Evolutionary conservation across 148 eudicot species (phyloP), one percentile per base, ranked within the genome.

Genomic region (Drosera capensis): DNA sequence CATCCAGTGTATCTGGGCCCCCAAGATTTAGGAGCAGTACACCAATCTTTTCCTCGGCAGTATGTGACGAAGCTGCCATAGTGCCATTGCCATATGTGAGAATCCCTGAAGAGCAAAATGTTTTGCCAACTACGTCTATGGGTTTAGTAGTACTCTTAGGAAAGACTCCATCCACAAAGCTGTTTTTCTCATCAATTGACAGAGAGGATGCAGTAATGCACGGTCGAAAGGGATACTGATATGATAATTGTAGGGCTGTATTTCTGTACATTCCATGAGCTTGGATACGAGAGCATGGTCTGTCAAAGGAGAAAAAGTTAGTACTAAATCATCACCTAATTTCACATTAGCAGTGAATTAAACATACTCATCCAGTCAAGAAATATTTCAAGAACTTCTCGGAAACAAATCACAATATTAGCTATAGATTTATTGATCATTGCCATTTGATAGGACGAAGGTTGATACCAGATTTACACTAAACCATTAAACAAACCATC

Each of bases 11-110:
- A 1, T 90, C 97, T 2, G 97, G 97, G 41, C 97, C 97, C 45
- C 97, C 97, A 39, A 90, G 79, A 68, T 90, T 90, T 63, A 90
- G 60, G 40, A 90, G 95, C 62, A 90, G 60, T 42, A 90, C 97
- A 39, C 97, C 97, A 36, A 90, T 70, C 58, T 64, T 90, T 45
- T 90, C 97, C 55, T 90, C 95, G 22, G 61, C 55, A 25, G 54
- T 63, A 26, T 66, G 75, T 25, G 84, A 59, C 40, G 63, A 58
- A 56, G 82, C 70, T 45, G 64, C 74, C 23, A 45, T 45, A 30
- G 45, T 47, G 35, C 45, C 59, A 28, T 62, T 75, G 12, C 73
- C 55, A 34, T 72, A 70, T 19, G 82, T 58, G 59, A 40, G 64
- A 13, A 46, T 63, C 36, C 68, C 68, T 14, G 66, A 55, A 26